phyloP scores from a whole-genome alignment of 176 grass and related monocot genomes.

The Oropetium thomaeum region DNA sequence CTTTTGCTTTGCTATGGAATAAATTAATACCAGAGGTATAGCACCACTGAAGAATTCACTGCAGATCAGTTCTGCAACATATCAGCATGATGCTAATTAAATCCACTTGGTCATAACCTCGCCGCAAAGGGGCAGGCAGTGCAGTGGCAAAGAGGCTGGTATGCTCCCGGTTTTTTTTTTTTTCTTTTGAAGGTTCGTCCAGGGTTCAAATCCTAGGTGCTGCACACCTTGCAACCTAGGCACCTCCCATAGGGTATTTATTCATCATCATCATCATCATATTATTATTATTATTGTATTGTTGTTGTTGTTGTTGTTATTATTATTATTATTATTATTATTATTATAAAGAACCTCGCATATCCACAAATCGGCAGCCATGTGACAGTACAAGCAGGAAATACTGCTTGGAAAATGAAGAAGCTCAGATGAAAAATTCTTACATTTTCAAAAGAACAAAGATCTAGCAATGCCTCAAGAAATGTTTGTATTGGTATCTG shows the following conservation, averaged over 20 bases:
- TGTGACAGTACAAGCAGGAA: neutral
- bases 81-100: neutral
- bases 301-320: too few relatives aligned
- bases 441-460: slow-evolving; percentile 70
- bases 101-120: neutral
- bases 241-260: too few relatives aligned
- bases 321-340: too few relatives aligned
- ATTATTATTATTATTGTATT: too few relatives aligned
- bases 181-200: too few relatives aligned
- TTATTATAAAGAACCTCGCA: slow-evolving; percentile 11
- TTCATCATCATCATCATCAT: too few relatives aligned
- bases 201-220: too few relatives aligned
- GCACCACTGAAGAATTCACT: neutral
- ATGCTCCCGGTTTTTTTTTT: too few relatives aligned
- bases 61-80: neutral
- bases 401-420: neutral
- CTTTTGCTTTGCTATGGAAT: slow-evolving; percentile 9
- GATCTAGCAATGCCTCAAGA: slow-evolving; percentile 71
- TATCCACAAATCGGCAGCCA: neutral
- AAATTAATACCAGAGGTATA: slow-evolving; percentile 12
- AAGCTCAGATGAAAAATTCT: slow-evolving; percentile 27
- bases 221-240: too few relatives aligned
- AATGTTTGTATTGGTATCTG: slow-evolving; percentile 46
- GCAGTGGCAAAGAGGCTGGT: too few relatives aligned
- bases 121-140: too few relatives aligned